Conservation (phyloP, 2,329 filamentous ascomycete species). For the Lachnellula cervina region DNA sequence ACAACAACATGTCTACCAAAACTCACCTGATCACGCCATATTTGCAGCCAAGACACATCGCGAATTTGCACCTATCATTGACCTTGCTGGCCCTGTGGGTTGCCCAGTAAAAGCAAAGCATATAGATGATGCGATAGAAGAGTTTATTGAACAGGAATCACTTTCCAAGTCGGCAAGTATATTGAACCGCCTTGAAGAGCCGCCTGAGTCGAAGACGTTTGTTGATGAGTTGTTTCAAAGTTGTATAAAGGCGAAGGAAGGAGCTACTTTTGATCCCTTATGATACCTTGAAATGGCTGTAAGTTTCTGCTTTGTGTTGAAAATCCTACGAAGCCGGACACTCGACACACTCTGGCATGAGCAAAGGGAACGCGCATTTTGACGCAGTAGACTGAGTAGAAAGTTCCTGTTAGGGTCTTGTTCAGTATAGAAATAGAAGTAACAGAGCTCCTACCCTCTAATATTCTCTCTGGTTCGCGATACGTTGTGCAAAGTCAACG, state of each 20-base stretch:
- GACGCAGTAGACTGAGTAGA: no score
- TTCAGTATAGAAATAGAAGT: no score
- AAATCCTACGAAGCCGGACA: no score
- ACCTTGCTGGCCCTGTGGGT: not conserved
- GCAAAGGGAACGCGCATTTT: no score
- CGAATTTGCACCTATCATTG: constrained; percentile 1
- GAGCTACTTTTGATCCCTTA: not conserved
- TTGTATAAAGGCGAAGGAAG: constrained; percentile 6
- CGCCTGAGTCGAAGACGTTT: constrained; percentile 2
- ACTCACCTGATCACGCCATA: constrained; percentile 49
- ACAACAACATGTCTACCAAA: constrained; percentile 57
- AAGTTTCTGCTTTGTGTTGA: no score
- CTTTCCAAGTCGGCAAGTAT: not conserved
- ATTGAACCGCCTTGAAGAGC: not conserved
- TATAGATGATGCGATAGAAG: constrained; percentile 5
- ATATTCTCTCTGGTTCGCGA: no score
- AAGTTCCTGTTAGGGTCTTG: no score
- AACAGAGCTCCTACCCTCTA: no score
- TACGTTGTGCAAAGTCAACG: no score
- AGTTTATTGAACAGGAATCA: not conserved
- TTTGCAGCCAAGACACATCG: constrained; percentile 52
- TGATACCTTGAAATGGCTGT: no score
- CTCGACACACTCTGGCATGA: no score
- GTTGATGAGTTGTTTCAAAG: constrained; percentile 10
- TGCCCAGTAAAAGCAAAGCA: constrained; percentile 1